Conservation (phyloP, 768 basidiomycete genomes). For the Collybia sordida region DNA sequence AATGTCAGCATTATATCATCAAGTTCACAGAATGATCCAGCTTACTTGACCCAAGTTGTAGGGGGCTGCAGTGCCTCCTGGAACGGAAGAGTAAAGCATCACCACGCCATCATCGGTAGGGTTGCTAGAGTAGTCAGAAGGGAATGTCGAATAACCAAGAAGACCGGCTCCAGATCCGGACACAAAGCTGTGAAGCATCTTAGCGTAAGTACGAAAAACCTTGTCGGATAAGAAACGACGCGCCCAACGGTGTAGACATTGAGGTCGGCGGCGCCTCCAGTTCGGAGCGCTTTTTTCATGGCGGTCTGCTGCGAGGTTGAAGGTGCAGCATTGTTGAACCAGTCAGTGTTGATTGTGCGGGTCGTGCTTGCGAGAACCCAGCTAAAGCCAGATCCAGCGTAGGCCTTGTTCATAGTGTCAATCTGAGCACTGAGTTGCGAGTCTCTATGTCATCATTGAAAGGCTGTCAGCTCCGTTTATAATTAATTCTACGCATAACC, state of each 20-base stretch:
- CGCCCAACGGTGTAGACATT: slow-evolving; percentile 55
- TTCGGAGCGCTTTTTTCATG: slow-evolving; percentile 48
- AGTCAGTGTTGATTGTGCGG: slow-evolving; percentile 42
- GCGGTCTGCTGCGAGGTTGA: slow-evolving; percentile 33
- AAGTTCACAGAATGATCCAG: slow-evolving; percentile 8
- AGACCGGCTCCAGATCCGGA: slow-evolving; percentile 40
- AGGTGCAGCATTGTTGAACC: slow-evolving; percentile 47
- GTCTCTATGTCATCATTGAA: slow-evolving; percentile 22
- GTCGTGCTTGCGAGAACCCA: slow-evolving; percentile 42
- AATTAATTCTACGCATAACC: slow-evolving; percentile 8
- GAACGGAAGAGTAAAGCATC: slow-evolving; percentile 39
- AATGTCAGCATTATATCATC: slow-evolving; percentile 7
- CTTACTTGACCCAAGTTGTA: slow-evolving; percentile 44
- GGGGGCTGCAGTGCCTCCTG: slow-evolving; percentile 38
- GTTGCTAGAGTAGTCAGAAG: slow-evolving; percentile 34
- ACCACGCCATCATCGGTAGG: slow-evolving; percentile 51
- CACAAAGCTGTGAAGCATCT: slow-evolving; percentile 29
- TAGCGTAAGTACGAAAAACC: neutral
- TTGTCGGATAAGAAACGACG: slow-evolving; percentile 4
- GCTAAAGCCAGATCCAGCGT: slow-evolving; percentile 31
- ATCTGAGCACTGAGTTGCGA: slow-evolving; percentile 38
- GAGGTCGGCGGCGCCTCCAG: slow-evolving; percentile 37
- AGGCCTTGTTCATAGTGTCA: slow-evolving; percentile 40
- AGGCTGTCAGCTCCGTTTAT: slow-evolving; percentile 5
- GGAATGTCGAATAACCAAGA: slow-evolving; percentile 57